phyloP scores from a whole-genome alignment of 352 stramenopile genomes.

The Phytophthora boehmeriae region DNA sequence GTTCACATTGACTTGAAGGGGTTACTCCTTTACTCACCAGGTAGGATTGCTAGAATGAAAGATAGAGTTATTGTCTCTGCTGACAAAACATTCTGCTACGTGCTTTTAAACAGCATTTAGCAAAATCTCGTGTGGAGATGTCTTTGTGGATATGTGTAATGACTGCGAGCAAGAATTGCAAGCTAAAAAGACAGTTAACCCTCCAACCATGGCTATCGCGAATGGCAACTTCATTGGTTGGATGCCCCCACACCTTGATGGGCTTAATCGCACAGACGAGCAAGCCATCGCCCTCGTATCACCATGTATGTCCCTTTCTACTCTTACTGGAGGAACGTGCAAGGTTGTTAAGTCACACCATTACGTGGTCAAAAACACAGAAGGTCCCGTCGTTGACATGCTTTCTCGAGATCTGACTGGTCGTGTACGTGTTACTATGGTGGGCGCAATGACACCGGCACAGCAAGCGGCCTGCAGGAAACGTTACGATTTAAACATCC shows the following conservation, averaged over 20 bases:
- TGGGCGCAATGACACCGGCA: conserved; percentile 1
- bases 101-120: too few relatives aligned
- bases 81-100: too few relatives aligned
- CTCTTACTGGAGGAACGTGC: conserved; percentile 9
- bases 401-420: conserved; percentile 3
- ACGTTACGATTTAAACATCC: neutral
- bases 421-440: neutral
- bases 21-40: neutral
- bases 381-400: conserved; percentile 11
- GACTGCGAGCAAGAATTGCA: neutral
- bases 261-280: conserved; percentile 3
- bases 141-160: neutral
- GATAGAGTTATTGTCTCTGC: too few relatives aligned
- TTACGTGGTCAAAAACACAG: conserved; percentile 26
- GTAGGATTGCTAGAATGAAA: too few relatives aligned
- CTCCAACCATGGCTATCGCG: conserved; percentile 6
- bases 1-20: neutral
- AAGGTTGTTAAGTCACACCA: conserved; percentile 20
- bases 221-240: conserved; percentile 18
- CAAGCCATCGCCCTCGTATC: conserved; percentile 7
- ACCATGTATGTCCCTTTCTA: conserved; percentile 1
- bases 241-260: neutral
- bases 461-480: neutral
- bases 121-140: too few relatives aligned
- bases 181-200: neutral